Conservation (phyloP, 257 asterid genomes). For the Voacanga thouarsii region DNA sequence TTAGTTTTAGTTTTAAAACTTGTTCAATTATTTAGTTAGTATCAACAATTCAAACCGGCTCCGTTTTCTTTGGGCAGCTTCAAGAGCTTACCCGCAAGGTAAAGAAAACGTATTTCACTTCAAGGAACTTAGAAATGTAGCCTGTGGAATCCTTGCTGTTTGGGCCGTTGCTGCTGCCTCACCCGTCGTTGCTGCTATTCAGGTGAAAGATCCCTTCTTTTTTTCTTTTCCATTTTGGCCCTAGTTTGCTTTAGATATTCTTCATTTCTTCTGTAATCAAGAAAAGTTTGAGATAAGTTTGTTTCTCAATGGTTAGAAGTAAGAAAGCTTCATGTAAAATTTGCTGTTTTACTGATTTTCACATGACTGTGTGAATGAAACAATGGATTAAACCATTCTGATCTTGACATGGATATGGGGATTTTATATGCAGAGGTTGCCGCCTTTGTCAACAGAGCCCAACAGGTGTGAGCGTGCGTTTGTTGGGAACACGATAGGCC, state of each 20-base stretch:
- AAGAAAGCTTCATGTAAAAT: not conserved
- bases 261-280: not conserved
- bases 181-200: constrained; percentile 76
- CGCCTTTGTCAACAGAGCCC: constrained; percentile 87
- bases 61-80: constrained; percentile 32
- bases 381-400: constrained; percentile 8
- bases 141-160: constrained; percentile 84
- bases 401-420: constrained; percentile 9
- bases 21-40: not conserved
- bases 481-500: constrained; percentile 90
- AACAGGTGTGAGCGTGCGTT: constrained; percentile 89
- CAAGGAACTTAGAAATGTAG: constrained; percentile 66
- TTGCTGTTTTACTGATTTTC: not conserved
- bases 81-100: constrained; percentile 28
- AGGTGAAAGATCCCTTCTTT: constrained; percentile 25
- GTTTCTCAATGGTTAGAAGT: not conserved
- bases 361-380: not conserved
- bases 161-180: constrained; percentile 74
- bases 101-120: constrained; percentile 31
- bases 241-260: not conserved
- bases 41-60: not conserved
- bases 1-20: not conserved
- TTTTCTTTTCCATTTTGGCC: not conserved
- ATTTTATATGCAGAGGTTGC: constrained; percentile 64
- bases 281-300: not conserved